These are phyloP conservation scores for Dryas alaskensis DNA, from an alignment of 306 rosid genomes.

Conservation along the genomic window DNA sequence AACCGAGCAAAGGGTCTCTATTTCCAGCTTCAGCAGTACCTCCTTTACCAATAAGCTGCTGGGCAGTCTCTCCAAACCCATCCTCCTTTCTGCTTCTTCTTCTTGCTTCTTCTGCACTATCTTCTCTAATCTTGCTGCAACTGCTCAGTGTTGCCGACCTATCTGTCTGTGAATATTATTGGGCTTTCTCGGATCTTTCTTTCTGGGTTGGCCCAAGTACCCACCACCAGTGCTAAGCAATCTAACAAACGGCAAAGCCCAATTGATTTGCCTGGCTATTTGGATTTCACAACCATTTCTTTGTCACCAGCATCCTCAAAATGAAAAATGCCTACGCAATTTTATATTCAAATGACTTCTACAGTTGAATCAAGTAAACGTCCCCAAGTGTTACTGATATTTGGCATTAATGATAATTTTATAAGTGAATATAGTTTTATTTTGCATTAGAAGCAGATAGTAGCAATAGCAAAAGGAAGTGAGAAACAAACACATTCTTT, in stretches of 20 bases:
- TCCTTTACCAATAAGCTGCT: conserved; percentile 12
- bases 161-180: too few species aligned
- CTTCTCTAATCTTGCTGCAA: background rate
- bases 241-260: background rate
- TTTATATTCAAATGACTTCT: too few species aligned
- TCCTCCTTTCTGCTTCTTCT: background rate
- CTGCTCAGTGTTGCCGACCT: background rate
- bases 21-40: conserved; percentile 20
- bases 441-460: background rate
- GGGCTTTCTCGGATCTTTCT: too few species aligned
- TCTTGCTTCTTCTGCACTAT: background rate
- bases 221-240: background rate
- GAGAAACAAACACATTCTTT: conserved; percentile 30
- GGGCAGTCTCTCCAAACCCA: conserved; percentile 16
- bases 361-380: too few species aligned
- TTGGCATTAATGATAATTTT: background rate
- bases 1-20: conserved; percentile 26
- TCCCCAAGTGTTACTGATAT: too few species aligned
- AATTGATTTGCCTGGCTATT: too few species aligned
- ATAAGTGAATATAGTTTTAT: background rate
- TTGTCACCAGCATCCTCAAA: too few species aligned
- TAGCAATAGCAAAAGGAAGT: background rate
- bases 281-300: too few species aligned
- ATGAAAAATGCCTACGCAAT: too few species aligned
- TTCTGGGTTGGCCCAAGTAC: background rate